Conservation (phyloP, 192 early-diverging fungal genomes). For the Powellomyces hirtus region DNA sequence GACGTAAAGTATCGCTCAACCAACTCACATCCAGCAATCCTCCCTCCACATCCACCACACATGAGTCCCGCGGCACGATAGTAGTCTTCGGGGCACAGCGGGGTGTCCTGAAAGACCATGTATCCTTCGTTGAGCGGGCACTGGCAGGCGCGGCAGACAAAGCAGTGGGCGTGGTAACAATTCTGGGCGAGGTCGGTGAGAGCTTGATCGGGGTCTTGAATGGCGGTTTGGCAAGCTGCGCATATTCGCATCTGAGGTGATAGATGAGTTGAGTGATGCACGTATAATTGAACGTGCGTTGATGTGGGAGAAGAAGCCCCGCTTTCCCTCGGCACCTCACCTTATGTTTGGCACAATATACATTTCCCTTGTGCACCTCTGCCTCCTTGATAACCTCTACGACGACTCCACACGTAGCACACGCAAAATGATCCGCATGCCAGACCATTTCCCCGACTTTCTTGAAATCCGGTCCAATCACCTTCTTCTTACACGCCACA, state of each 20-base stretch:
- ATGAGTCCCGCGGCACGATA: constrained; percentile 11
- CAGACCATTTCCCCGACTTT: constrained; percentile 5
- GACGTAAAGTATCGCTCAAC: too few species aligned
- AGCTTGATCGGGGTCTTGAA: neutral
- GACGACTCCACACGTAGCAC: neutral
- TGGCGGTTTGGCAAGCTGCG: neutral
- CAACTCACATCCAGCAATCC: constrained; percentile 13
- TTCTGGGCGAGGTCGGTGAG: neutral
- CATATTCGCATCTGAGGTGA: neutral
- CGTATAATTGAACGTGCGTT: too few species aligned
- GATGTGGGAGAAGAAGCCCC: too few species aligned
- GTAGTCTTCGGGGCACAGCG: constrained; percentile 22
- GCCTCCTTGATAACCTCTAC: neutral
- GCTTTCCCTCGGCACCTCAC: neutral
- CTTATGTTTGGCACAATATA: constrained; percentile 15
- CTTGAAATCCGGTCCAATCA: neutral
- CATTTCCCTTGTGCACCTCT: neutral
- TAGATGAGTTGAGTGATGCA: too few species aligned
- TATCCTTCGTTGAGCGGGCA: constrained; percentile 10
- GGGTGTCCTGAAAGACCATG: neutral
- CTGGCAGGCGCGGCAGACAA: constrained; percentile 20
- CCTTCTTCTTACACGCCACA: constrained; percentile 3
- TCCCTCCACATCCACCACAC: constrained; percentile 23
- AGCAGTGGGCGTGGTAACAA: constrained; percentile 19
- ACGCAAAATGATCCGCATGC: constrained; percentile 25